A percentile compares a stretch with the other conserved stretches of the same genome.
Conservation (phyloP, 2,329 filamentous ascomycete genomes). For the Diaporthe sp. region DNA sequence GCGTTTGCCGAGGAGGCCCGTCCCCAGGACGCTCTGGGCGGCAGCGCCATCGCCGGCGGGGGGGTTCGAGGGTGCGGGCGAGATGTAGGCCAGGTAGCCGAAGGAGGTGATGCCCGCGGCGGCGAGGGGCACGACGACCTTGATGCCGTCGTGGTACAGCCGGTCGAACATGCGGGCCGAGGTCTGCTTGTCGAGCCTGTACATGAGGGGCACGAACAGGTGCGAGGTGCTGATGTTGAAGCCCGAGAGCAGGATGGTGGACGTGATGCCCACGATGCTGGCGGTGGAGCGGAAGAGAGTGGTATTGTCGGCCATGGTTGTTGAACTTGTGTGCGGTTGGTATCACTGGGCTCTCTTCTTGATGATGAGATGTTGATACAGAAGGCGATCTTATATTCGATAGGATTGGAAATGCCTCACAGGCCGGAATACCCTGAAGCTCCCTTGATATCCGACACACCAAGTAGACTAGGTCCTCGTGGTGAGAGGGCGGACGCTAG, state of each 20-base stretch:
- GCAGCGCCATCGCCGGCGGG: too few relatives aligned
- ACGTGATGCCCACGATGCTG: conserved; percentile 31
- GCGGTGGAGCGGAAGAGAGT: conserved; percentile 5
- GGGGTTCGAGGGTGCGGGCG: not conserved
- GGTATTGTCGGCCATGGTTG: conserved; percentile 26
- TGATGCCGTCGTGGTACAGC: conserved; percentile 32
- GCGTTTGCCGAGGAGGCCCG: not conserved
- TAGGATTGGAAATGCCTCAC: not conserved
- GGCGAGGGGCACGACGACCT: conserved; percentile 34
- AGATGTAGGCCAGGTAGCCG: not conserved
- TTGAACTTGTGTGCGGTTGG: not conserved
- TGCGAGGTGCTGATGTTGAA: conserved; percentile 34
- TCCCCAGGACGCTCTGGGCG: not conserved
- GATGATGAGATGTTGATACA: not conserved
- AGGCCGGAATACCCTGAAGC: not conserved
- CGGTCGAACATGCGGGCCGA: conserved; percentile 19
- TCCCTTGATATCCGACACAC: not conserved
- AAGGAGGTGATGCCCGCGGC: conserved; percentile 23
- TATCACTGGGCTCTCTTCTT: not conserved
- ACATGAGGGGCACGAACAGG: conserved; percentile 34
- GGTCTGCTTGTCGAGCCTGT: conserved; percentile 5
- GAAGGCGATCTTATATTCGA: not conserved
- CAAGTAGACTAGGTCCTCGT: not conserved
- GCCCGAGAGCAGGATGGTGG: conserved; percentile 10
- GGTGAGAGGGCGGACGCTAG: not conserved